These are phyloP conservation scores for Hypomyces perniciosus DNA, from an alignment of 2,329 filamentous ascomycete genomes.

Conservation along the genomic window DNA sequence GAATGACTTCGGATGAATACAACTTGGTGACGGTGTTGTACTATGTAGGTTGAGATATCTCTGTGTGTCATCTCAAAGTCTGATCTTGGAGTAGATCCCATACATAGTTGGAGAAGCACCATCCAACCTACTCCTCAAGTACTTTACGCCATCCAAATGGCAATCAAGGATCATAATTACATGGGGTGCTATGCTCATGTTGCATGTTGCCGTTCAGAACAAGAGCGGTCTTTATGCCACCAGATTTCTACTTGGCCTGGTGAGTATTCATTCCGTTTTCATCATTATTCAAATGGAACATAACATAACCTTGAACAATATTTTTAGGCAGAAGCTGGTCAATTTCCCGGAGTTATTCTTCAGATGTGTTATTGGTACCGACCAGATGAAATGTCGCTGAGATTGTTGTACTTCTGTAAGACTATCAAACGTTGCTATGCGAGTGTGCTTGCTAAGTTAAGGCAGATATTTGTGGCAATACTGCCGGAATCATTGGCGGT, in stretches of 20 bases:
- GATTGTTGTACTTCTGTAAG: slow-evolving; percentile 41
- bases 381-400: slow-evolving; percentile 40
- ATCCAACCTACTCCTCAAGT: slow-evolving; percentile 35
- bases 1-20: slow-evolving; percentile 35
- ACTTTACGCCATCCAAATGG: slow-evolving; percentile 33
- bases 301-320: neutral
- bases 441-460: slow-evolving; percentile 11
- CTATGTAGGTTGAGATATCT: slow-evolving; percentile 26
- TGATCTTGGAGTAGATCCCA: slow-evolving; percentile 23
- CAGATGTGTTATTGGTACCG: slow-evolving; percentile 44
- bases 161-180: slow-evolving; percentile 36
- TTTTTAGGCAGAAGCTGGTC: slow-evolving; percentile 31
- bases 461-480: slow-evolving; percentile 34
- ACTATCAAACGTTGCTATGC: slow-evolving; percentile 13
- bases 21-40: slow-evolving; percentile 34
- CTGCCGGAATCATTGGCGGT: slow-evolving; percentile 35
- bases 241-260: slow-evolving; percentile 31
- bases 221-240: slow-evolving; percentile 32
- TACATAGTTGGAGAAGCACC: slow-evolving; percentile 35
- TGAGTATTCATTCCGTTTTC: slow-evolving; percentile 32
- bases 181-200: slow-evolving; percentile 31
- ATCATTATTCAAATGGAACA: neutral
- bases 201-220: slow-evolving; percentile 31
- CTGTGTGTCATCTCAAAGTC: neutral
- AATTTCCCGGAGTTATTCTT: slow-evolving; percentile 37